phyloP scores from a whole-genome alignment of 176 grass and related monocot genomes.

The Aegilops sharonensis region DNA sequence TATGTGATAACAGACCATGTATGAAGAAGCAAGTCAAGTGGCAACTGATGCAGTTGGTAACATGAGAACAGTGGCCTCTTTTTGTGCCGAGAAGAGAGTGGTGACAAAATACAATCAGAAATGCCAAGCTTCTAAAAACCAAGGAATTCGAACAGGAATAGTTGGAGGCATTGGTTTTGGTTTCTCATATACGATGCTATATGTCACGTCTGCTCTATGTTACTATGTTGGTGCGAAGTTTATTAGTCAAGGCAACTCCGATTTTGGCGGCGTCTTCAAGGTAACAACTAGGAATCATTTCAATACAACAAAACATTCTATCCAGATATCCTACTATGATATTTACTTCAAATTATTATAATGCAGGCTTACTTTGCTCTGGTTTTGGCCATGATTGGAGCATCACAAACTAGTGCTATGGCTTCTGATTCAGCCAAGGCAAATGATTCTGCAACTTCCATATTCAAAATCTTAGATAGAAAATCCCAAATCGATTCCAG shows the following conservation, averaged over 20 bases:
- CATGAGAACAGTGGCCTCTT: constrained; percentile 80
- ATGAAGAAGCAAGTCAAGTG: constrained; percentile 85
- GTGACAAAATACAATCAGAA: constrained; percentile 31
- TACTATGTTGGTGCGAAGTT: constrained; percentile 48
- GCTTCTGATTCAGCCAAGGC: constrained; percentile 36
- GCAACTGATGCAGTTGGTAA: constrained; percentile 69
- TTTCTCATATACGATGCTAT: constrained; percentile 44
- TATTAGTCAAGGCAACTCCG: constrained; percentile 27
- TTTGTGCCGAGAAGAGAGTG: constrained; percentile 60
- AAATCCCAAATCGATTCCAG: constrained; percentile 32
- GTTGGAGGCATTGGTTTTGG: constrained; percentile 46
- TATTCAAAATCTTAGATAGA: constrained; percentile 28
- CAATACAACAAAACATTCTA: not conserved
- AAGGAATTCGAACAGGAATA: constrained; percentile 50
- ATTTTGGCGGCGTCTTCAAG: constrained; percentile 41
- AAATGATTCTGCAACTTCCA: constrained; percentile 28
- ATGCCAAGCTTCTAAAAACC: constrained; percentile 32
- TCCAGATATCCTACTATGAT: not conserved
- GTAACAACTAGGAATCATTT: constrained; percentile 17
- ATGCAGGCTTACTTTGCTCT: constrained; percentile 30
- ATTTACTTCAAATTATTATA: constrained; percentile 16
- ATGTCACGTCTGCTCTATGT: constrained; percentile 19
- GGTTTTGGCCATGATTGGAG: constrained; percentile 17
- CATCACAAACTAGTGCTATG: constrained; percentile 12
- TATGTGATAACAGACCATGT: constrained; percentile 35